Percentiles rank a stretch among this genome's conserved stretches.
These are phyloP conservation scores for Tricharina praecox DNA, from an alignment of 495 filamentous ascomycete species.

Conservation along the genomic window DNA sequence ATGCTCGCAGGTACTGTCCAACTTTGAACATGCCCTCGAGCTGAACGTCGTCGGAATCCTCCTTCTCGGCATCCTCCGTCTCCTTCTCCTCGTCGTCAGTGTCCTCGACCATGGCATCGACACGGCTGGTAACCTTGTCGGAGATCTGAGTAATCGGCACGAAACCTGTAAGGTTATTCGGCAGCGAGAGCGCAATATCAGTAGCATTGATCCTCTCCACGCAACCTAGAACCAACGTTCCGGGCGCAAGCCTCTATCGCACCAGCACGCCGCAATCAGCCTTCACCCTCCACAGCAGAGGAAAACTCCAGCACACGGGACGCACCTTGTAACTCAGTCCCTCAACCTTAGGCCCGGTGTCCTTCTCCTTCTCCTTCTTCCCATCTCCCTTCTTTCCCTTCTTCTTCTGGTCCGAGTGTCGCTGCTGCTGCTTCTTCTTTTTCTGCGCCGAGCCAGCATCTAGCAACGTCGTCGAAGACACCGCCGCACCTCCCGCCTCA, in stretches of 20 bases:
- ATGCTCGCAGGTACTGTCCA: constrained; percentile 79
- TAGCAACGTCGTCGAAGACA: constrained; percentile 27
- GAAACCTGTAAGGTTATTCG: constrained; percentile 83
- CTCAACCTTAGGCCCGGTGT: constrained; percentile 57
- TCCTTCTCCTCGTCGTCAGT: constrained; percentile 36
- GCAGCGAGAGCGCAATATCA: constrained; percentile 63
- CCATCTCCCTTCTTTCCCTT: constrained; percentile 33
- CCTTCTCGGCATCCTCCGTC: constrained; percentile 19
- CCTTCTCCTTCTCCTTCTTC: constrained; percentile 27
- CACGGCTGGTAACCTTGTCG: constrained; percentile 45
- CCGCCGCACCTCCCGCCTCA: constrained; percentile 48
- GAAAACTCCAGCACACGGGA: too few species aligned
- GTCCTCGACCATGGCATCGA: constrained; percentile 46
- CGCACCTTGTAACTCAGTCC: constrained; percentile 75
- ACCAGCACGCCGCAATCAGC: not conserved
- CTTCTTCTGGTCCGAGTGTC: constrained; percentile 37
- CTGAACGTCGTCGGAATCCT: constrained; percentile 40
- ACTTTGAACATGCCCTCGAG: constrained; percentile 55
- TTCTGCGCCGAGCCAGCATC: constrained; percentile 30
- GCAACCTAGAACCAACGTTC: constrained; percentile 73
- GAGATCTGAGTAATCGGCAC: constrained; percentile 84
- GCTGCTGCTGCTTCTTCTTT: constrained; percentile 38
- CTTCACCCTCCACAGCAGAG: not conserved
- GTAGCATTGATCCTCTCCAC: constrained; percentile 62
- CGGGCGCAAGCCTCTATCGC: constrained; percentile 55